A percentile compares a stretch with the other conserved stretches of the same genome.
Conservation (phyloP, 306 rosid species). For the Quercus engelmannii region DNA sequence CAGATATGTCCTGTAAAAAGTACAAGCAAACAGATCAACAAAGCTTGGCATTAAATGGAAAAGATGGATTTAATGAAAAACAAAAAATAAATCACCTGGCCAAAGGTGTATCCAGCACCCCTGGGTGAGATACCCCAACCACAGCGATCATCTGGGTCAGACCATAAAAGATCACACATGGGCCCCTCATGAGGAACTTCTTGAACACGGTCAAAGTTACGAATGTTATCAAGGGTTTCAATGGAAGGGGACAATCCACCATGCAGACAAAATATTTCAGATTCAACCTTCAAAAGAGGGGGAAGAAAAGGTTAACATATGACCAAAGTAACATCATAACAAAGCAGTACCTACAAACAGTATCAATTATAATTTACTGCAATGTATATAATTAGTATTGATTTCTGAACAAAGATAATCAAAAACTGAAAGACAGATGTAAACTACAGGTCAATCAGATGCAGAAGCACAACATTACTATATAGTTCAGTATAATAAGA, state of each 20-base stretch:
- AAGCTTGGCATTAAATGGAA: background rate
- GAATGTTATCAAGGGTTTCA: constrained; percentile 87
- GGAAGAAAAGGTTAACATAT: background rate
- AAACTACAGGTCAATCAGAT: background rate
- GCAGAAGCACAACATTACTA: background rate
- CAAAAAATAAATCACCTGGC: constrained; percentile 54
- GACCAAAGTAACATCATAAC: constrained; percentile 9
- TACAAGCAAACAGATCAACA: background rate
- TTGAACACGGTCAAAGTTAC: constrained; percentile 96
- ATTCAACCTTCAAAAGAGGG: constrained; percentile 63
- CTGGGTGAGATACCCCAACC: constrained; percentile 98
- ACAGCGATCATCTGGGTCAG: constrained; percentile 95
- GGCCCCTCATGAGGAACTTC: constrained; percentile 99
- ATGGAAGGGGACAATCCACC: constrained; percentile 96
- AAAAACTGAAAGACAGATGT: background rate
- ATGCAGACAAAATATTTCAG: constrained; percentile 91
- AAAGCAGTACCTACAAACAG: background rate
- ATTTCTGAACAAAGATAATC: background rate
- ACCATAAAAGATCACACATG: constrained; percentile 97
- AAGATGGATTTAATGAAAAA: background rate
- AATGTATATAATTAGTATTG: background rate
- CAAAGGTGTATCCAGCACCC: constrained; percentile 95
- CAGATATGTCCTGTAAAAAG: constrained; percentile 71
- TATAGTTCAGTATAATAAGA: background rate
- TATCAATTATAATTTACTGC: background rate